phyloP scores from a whole-genome alignment of 768 basidiomycete genomes.

The Serendipita sp. region DNA sequence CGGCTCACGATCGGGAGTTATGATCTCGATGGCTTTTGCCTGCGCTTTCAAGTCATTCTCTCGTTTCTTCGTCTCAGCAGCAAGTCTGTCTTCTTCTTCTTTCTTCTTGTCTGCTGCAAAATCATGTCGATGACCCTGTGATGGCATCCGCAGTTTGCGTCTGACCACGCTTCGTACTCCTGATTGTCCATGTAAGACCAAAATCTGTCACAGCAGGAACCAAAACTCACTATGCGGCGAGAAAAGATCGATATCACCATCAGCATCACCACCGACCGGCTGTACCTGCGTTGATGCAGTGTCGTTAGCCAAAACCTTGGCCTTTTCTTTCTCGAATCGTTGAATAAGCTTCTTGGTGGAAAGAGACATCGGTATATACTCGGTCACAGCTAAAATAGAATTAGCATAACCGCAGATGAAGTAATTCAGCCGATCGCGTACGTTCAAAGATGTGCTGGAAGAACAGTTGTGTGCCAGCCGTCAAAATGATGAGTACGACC shows the following conservation, averaged over 20 bases:
- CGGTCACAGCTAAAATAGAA: slow-evolving; percentile 28
- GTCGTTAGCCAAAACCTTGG: neutral
- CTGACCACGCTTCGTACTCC: neutral
- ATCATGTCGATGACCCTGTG: neutral
- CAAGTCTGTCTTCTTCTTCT: neutral
- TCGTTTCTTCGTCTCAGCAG: neutral
- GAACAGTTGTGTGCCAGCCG: slow-evolving; percentile 24
- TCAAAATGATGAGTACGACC: neutral
- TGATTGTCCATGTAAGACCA: neutral
- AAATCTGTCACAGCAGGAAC: neutral
- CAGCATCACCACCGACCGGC: slow-evolving; percentile 12
- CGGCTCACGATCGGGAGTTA: neutral
- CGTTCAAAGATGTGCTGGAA: slow-evolving; percentile 27
- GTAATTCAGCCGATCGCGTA: slow-evolving; percentile 16
- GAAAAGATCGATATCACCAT: slow-evolving; percentile 17
- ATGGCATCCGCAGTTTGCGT: neutral
- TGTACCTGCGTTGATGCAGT: neutral
- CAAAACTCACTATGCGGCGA: slow-evolving; percentile 15
- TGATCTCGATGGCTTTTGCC: neutral
- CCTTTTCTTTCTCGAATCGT: slow-evolving; percentile 1
- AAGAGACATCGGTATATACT: slow-evolving; percentile 46
- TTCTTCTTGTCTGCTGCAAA: neutral
- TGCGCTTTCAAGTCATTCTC: neutral
- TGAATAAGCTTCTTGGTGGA: slow-evolving; percentile 36
- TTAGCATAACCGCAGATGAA: slow-evolving; percentile 6